Evolutionary conservation across 768 basidiomycete species (phyloP), one percentile per base, ranked within the genome.

Genomic region (Sarcomyxa edulis): DNA sequence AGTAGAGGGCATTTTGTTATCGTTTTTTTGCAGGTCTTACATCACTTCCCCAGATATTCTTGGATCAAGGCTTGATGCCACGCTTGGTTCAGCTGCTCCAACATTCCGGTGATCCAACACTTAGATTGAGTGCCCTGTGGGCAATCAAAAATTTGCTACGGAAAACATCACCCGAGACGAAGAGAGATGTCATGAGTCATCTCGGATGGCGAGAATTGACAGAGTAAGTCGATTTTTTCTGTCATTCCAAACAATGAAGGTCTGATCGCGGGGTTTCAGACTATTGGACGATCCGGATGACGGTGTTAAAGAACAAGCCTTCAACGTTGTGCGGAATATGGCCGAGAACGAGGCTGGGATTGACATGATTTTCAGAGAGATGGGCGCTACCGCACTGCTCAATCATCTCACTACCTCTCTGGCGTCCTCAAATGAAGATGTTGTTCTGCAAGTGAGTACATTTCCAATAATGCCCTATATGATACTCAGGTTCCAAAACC

Each of bases 61-160:
- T 93, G 10, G 74, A 79, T 22, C 68, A 84, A 42, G 85, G 83
- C 1, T 63, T 86, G 1, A 67, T 93, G 39, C 63, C 72, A 1
- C 62, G 85, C 1, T 64, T 94, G 7, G 73, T 81, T 20, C 64
- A 73, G 34, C 61, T 92, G 2, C 56, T 84, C 3, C 56, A 63
- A 64, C n/a, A 65, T 11, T 52, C 58, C 6, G 64, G 65, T 0
- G 79, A 88, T 43, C 64, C 71, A 7, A 67, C 70, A 0, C 63
- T 92, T 6, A 65, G 76, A 6, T 54, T 84, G 20, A 90, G 79
- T 45, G 77, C 84, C 0, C 52, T 94, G n/a, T 94, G 92, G 91
- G 84, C 84, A 0, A 59, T 93, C 24, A 91, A 89, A 56, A 96
- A 94, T 50, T 53, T 89, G n/a, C 54, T 90, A 2, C 74, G 74